phyloP scores from a whole-genome alignment of 164 flowering plant species.

The Annona cherimola region DNA sequence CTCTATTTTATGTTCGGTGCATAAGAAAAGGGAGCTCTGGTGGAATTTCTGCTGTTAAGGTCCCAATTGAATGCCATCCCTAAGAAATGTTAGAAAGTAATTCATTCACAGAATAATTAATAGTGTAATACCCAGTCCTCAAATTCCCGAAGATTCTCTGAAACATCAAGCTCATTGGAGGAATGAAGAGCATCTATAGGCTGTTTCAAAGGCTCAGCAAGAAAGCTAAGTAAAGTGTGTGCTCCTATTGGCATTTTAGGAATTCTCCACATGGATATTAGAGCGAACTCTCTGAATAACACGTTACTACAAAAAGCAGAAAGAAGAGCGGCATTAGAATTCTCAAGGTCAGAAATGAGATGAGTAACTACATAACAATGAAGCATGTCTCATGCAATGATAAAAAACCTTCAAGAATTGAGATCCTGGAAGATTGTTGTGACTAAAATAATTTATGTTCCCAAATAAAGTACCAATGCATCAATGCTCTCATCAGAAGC shows the following conservation, averaged over 20 bases:
- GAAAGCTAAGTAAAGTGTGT: conserved; percentile 73
- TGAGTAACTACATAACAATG: background rate
- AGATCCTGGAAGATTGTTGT: background rate
- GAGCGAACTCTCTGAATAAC: conserved; percentile 88
- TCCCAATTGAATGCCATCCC: background rate
- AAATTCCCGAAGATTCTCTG: conserved; percentile 72
- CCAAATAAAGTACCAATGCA: conserved; percentile 61
- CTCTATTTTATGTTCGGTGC: background rate
- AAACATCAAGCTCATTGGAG: conserved; percentile 47
- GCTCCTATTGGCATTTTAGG: conserved; percentile 93
- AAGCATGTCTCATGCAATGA: background rate
- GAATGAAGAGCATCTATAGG: conserved; percentile 41
- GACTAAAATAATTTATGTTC: background rate
- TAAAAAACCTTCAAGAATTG: too few relatives aligned
- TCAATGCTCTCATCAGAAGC: conserved; percentile 71
- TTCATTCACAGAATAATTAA: background rate
- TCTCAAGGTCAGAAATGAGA: conserved; percentile 1
- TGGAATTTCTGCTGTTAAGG: too few relatives aligned
- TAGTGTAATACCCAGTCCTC: conserved; percentile 74
- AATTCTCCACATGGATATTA: conserved; percentile 97
- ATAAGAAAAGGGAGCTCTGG: background rate
- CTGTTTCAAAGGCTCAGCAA: conserved; percentile 94
- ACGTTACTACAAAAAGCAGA: conserved; percentile 50
- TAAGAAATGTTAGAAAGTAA: background rate
- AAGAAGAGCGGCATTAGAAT: conserved; percentile 5